A percentile compares a stretch with the other conserved stretches of the same genome.
These are phyloP conservation scores for Beauveria australis DNA, from an alignment of 2,329 filamentous ascomycete species.

Conservation along the genomic window DNA sequence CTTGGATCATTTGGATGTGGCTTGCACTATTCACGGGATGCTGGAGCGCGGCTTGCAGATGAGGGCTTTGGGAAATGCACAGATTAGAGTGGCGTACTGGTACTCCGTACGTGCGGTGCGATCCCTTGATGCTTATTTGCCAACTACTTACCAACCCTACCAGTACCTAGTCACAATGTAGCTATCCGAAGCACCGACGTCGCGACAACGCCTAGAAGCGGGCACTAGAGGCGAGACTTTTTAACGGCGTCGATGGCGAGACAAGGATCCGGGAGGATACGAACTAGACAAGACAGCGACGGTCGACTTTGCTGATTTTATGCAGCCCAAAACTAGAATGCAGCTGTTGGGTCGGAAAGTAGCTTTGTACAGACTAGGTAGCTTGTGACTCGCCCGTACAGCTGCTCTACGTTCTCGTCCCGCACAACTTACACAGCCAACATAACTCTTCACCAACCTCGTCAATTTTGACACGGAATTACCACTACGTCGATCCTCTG, in stretches of 20 bases:
- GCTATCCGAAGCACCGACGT: background rate
- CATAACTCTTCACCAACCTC: background rate
- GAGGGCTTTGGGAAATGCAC: background rate
- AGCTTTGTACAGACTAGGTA: too few species aligned
- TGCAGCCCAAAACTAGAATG: too few species aligned
- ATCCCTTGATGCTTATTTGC: too few species aligned
- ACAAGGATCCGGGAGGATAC: background rate
- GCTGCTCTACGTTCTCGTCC: too few species aligned
- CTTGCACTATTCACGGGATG: slow-evolving; percentile 1
- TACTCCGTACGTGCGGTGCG: background rate
- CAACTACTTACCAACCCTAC: background rate
- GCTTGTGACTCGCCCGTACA: too few species aligned
- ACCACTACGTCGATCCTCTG: background rate
- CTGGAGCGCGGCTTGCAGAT: background rate
- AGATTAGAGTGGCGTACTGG: background rate
- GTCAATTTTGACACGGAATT: background rate
- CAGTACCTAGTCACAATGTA: background rate
- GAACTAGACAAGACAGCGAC: background rate
- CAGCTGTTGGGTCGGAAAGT: too few species aligned
- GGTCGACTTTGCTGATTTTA: background rate
- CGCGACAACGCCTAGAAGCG: background rate
- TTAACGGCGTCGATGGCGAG: background rate
- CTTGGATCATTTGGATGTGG: background rate
- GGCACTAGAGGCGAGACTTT: background rate
- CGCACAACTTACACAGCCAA: too few species aligned